These are phyloP conservation scores for Micromonas pusilla DNA, from an alignment of 139 green algal species.

Conservation along the genomic window DNA sequence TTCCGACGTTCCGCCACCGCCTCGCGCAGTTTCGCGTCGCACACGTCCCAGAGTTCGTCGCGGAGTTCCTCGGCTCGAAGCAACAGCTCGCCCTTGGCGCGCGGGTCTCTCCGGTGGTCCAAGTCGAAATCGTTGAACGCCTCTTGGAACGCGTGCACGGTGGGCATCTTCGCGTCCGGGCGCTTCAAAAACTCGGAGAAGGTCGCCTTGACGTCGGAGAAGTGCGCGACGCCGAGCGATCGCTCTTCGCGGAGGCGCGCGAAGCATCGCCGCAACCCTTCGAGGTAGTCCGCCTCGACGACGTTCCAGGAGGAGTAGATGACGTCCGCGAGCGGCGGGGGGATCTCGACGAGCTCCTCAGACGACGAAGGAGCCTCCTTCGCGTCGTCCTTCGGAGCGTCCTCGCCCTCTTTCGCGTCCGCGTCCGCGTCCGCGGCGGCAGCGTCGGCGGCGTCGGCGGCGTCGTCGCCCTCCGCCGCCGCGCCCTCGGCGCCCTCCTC, in stretches of 20 bases:
- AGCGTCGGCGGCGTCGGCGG: background rate
- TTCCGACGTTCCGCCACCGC: slow-evolving; percentile 43
- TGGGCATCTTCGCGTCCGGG: slow-evolving; percentile 28
- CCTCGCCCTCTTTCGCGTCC: no score
- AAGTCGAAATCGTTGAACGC: slow-evolving; percentile 60
- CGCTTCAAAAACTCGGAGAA: slow-evolving; percentile 27
- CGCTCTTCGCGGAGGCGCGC: slow-evolving; percentile 45
- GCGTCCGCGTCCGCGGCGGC: slow-evolving; percentile 16
- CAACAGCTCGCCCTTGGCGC: slow-evolving; percentile 57
- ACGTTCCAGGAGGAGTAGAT: background rate
- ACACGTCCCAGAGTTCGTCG: slow-evolving; percentile 63
- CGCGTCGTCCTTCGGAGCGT: no score
- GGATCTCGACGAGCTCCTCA: slow-evolving; percentile 25
- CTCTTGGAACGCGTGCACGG: slow-evolving; percentile 27
- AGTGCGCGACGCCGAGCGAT: slow-evolving; percentile 40
- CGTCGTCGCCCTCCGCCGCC: background rate
- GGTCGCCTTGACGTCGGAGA: slow-evolving; percentile 28
- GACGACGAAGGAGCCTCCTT: slow-evolving; percentile 22
- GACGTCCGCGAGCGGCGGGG: slow-evolving; percentile 27
- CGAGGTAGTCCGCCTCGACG: slow-evolving; percentile 2
- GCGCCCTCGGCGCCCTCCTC: slow-evolving; percentile 19
- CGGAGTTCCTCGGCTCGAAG: slow-evolving; percentile 64
- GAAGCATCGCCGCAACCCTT: slow-evolving; percentile 20
- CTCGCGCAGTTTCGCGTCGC: slow-evolving; percentile 54
- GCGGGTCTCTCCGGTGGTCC: slow-evolving; percentile 43